Evolutionary conservation across 2,329 filamentous ascomycete species (phyloP).

Genomic region (Pseudogymnoascus sp.): DNA sequence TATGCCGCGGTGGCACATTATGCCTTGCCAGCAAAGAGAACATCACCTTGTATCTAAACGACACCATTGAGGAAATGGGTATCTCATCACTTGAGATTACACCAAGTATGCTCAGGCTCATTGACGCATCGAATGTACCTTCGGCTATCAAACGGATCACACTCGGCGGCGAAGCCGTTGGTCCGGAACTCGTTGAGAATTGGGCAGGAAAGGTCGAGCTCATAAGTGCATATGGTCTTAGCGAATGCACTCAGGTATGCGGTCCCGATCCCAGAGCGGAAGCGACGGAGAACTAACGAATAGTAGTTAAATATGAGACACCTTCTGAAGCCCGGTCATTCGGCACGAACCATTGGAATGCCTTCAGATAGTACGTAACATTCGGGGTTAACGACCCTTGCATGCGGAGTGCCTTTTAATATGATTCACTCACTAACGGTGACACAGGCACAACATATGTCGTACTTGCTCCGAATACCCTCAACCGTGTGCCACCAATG

Average conservation of each 20-base stretch:
- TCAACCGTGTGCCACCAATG: background rate
- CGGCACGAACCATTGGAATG: conserved; percentile 3
- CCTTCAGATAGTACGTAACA: conserved; percentile 49
- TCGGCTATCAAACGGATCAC: conserved; percentile 60
- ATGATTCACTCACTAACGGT: conserved; percentile 58
- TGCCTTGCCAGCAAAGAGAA: conserved; percentile 58
- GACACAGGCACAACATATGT: conserved; percentile 68
- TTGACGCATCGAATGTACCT: conserved; percentile 77
- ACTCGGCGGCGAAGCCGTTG: conserved; percentile 80
- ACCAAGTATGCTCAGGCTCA: conserved; percentile 61
- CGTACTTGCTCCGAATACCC: conserved; percentile 33
- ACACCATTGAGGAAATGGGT: conserved; percentile 50
- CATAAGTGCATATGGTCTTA: conserved; percentile 63
- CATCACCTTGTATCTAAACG: conserved; percentile 66
- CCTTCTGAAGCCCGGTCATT: background rate
- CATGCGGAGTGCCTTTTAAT: conserved; percentile 72
- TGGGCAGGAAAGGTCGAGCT: conserved; percentile 32
- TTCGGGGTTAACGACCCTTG: conserved; percentile 78
- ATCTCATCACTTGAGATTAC: conserved; percentile 33
- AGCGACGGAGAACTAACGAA: background rate
- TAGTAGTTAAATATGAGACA: conserved; percentile 1
- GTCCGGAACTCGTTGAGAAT: conserved; percentile 39
- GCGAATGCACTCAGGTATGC: conserved; percentile 70
- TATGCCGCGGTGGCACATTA: conserved; percentile 31
- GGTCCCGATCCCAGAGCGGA: conserved; percentile 36